phyloP scores from a whole-genome alignment of 1,284 basidiomycete species.

The Testicularia cyperi region DNA sequence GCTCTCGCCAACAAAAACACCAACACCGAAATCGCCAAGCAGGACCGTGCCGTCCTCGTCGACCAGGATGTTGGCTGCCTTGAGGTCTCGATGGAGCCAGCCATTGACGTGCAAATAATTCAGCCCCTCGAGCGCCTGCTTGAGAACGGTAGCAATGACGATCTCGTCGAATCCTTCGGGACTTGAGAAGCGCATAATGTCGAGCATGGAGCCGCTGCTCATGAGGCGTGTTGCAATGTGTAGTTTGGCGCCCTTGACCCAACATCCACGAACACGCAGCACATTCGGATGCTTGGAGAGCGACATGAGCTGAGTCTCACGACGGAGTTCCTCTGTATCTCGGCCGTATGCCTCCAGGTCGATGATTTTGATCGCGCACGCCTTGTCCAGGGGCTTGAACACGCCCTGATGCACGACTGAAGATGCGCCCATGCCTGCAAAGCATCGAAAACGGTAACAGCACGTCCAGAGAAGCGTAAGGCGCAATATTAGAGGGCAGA shows the following conservation, averaged over 20 bases:
- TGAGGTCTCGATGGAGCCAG: conserved; percentile 80
- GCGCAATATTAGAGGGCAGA: too few species aligned
- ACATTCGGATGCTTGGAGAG: conserved; percentile 91
- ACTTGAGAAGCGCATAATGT: conserved; percentile 81
- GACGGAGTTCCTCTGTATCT: conserved; percentile 64
- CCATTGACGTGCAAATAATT: conserved; percentile 86
- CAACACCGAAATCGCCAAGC: conserved; percentile 82
- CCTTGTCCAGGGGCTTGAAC: conserved; percentile 65
- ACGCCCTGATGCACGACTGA: conserved; percentile 79
- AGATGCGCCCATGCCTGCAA: conserved; percentile 75
- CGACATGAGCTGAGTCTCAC: conserved; percentile 88
- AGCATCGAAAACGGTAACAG: not conserved
- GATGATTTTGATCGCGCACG: conserved; percentile 82
- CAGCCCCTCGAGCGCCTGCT: conserved; percentile 77
- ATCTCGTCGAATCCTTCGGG: conserved; percentile 83
- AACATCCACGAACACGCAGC: conserved; percentile 81
- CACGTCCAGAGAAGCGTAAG: not conserved
- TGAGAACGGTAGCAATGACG: conserved; percentile 77
- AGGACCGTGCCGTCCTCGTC: conserved; percentile 73
- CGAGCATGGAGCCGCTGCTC: conserved; percentile 81
- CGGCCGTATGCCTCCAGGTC: conserved; percentile 72
- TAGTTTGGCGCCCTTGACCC: conserved; percentile 79
- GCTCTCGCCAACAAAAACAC: conserved; percentile 71
- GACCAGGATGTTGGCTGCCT: conserved; percentile 78
- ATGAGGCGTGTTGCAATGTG: conserved; percentile 84